A percentile compares a stretch with the other conserved stretches of the same genome.
Conservation (phyloP, 2,329 filamentous ascomycete genomes). For the Trichoderma harzianum region DNA sequence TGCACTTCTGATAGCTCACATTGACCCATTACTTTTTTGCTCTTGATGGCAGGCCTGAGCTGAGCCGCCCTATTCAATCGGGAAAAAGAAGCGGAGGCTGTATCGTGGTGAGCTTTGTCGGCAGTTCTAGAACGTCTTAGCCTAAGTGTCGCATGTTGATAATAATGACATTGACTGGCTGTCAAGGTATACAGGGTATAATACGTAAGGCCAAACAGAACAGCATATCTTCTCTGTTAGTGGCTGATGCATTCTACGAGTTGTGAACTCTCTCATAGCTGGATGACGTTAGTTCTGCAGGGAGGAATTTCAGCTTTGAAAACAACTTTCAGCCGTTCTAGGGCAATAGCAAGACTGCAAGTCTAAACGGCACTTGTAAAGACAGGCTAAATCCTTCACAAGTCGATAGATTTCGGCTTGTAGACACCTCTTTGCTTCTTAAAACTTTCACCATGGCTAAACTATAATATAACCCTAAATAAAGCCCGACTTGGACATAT, state of each 20-base stretch:
- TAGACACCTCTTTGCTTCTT: background rate
- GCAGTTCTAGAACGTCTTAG: background rate
- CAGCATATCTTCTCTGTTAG: background rate
- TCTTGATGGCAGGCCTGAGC: background rate
- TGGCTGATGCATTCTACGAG: background rate
- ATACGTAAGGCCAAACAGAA: too few relatives aligned
- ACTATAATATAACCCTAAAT: background rate
- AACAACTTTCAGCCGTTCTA: background rate
- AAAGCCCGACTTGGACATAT: background rate
- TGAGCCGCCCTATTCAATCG: background rate
- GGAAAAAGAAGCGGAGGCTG: background rate
- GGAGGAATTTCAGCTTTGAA: background rate
- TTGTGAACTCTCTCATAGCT: background rate
- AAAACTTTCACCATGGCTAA: background rate
- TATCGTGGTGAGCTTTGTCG: background rate
- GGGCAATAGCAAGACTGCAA: background rate
- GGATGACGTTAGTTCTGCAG: background rate
- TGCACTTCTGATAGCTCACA: background rate
- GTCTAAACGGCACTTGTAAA: background rate
- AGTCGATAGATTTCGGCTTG: background rate
- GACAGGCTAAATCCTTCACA: background rate
- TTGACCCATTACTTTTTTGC: background rate
- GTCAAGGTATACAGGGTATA: background rate
- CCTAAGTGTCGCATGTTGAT: background rate
- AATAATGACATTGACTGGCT: background rate